Percentiles rank a stretch among this genome's conserved stretches.
phyloP scores from a whole-genome alignment of 1,284 basidiomycete species.

The Trametes polyzona region DNA sequence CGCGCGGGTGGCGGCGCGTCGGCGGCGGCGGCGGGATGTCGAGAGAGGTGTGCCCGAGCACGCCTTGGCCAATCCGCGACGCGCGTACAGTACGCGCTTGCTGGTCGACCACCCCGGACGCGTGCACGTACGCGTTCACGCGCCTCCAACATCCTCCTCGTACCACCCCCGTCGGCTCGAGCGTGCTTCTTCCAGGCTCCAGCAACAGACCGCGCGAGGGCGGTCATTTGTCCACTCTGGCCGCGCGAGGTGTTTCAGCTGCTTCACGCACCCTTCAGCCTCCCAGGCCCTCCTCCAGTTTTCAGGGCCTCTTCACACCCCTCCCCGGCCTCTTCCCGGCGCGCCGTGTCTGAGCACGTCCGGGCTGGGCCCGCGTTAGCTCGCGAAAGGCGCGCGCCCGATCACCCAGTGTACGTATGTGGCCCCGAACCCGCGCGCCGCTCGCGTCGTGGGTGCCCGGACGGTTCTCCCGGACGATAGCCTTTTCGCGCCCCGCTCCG shows the following conservation, averaged over 20 bases:
- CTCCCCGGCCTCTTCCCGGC: background rate
- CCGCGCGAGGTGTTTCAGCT: background rate
- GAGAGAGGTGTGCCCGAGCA: background rate
- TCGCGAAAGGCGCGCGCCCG: background rate
- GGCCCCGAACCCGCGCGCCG: background rate
- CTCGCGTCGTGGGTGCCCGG: background rate
- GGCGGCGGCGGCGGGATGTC: background rate
- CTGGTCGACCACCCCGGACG: too few relatives aligned
- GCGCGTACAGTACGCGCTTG: background rate
- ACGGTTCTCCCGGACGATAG: slow-evolving; percentile 9
- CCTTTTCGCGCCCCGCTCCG: background rate
- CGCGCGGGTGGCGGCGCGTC: background rate
- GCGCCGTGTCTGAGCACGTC: background rate
- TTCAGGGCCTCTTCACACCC: too few relatives aligned
- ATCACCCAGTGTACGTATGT: too few relatives aligned
- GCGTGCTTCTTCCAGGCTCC: too few relatives aligned
- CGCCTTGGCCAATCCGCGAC: background rate
- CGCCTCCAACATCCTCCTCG: too few relatives aligned
- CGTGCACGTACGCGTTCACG: background rate
- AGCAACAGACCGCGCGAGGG: too few relatives aligned
- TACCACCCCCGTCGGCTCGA: too few relatives aligned
- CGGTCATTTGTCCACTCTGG: too few relatives aligned
- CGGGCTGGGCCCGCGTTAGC: background rate
- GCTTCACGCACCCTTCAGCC: background rate
- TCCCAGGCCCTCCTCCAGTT: background rate